Evolutionary conservation across 768 basidiomycete genomes (phyloP).

Genomic region (Termitomyces sp.): DNA sequence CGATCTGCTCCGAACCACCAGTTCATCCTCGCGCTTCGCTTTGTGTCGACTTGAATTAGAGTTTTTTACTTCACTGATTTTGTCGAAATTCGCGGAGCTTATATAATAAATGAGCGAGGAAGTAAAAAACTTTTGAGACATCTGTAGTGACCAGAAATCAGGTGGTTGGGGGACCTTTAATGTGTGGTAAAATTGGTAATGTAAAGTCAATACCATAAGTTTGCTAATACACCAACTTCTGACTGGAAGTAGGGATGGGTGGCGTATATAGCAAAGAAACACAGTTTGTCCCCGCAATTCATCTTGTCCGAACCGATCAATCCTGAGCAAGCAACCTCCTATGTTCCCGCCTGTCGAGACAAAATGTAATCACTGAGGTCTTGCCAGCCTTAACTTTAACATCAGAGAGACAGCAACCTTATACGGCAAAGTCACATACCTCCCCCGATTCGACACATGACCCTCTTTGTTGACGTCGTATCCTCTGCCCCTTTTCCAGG

Average conservation of each 20-base stretch:
- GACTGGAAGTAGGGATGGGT: slow-evolving; percentile 15
- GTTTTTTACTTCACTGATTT: no score
- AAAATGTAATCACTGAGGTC: slow-evolving; percentile 73
- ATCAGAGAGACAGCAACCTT: slow-evolving; percentile 6
- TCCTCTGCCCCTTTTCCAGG: slow-evolving; percentile 42
- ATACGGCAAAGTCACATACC: slow-evolving; percentile 39
- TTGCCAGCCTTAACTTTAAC: slow-evolving; percentile 58
- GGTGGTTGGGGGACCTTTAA: neutral
- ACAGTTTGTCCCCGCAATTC: slow-evolving; percentile 2
- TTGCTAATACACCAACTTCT: neutral
- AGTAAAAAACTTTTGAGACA: neutral
- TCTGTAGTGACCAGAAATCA: neutral
- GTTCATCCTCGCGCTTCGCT: no score
- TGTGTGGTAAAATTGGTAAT: neutral
- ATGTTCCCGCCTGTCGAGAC: slow-evolving; percentile 71
- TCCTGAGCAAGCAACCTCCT: slow-evolving; percentile 9
- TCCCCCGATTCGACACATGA: slow-evolving; percentile 88
- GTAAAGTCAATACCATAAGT: neutral
- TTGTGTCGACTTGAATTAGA: neutral
- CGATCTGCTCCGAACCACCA: no score
- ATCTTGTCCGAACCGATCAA: neutral
- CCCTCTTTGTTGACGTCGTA: slow-evolving; percentile 65
- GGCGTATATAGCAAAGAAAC: slow-evolving; percentile 14
- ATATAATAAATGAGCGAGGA: no score
- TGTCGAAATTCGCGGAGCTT: neutral